These are phyloP conservation scores for Pichia sp. DNA, from an alignment of 1,139 yeast species.

Conservation along the genomic window DNA sequence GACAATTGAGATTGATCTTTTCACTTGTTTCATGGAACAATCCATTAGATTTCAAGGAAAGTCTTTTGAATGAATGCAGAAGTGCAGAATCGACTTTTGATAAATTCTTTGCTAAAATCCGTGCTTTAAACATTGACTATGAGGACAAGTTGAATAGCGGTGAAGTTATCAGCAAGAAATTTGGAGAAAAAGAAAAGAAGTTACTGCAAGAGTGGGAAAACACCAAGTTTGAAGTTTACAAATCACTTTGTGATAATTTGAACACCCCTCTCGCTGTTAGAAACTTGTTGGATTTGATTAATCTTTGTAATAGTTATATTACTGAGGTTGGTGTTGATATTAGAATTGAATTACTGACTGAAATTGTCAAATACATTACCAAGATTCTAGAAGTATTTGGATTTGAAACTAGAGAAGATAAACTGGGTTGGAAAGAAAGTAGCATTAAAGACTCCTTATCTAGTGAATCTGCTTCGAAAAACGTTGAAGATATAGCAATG, in stretches of 20 bases:
- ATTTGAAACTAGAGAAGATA: slow-evolving; percentile 59
- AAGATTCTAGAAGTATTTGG: slow-evolving; percentile 68
- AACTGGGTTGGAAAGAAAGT: slow-evolving; percentile 59
- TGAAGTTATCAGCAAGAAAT: slow-evolving; percentile 46
- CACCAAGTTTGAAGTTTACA: slow-evolving; percentile 59
- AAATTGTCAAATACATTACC: slow-evolving; percentile 61
- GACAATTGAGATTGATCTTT: slow-evolving; percentile 86
- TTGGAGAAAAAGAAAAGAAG: slow-evolving; percentile 43
- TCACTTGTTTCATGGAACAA: slow-evolving; percentile 90
- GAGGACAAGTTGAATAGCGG: slow-evolving; percentile 35
- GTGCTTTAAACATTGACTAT: slow-evolving; percentile 64
- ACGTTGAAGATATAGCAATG: slow-evolving; percentile 56
- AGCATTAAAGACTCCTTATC: slow-evolving; percentile 14
- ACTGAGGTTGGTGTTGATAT: slow-evolving; percentile 42
- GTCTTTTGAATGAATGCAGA: slow-evolving; percentile 67
- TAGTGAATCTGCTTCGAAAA: slow-evolving; percentile 1
- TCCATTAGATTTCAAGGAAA: slow-evolving; percentile 85
- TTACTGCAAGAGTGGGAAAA: slow-evolving; percentile 37
- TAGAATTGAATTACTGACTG: slow-evolving; percentile 58
- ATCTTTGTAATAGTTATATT: slow-evolving; percentile 65
- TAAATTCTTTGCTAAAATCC: slow-evolving; percentile 76
- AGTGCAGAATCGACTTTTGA: slow-evolving; percentile 64
- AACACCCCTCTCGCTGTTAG: slow-evolving; percentile 71
- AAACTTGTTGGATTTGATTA: slow-evolving; percentile 56
- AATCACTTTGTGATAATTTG: slow-evolving; percentile 81